These are phyloP conservation scores for Solanum dulcamara DNA, from an alignment of 257 asterid species.

Conservation along the genomic window DNA sequence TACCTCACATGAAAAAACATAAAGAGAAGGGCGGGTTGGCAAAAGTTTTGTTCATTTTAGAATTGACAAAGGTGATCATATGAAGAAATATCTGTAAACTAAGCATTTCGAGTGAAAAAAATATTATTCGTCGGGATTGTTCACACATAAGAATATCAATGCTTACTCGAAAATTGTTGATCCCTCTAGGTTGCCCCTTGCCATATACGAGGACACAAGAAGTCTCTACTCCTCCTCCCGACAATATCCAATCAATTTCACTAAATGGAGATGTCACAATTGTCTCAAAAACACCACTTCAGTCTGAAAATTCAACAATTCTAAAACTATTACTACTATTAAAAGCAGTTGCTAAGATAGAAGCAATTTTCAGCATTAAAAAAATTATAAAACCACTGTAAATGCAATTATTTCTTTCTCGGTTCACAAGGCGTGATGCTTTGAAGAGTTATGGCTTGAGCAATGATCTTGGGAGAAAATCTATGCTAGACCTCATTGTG, in stretches of 20 bases:
- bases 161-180: conserved; percentile 59
- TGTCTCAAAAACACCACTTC: conserved; percentile 80
- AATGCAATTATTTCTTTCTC: no score
- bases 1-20: neutral
- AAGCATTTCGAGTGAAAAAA: neutral
- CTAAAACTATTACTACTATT: neutral
- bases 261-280: conserved; percentile 64
- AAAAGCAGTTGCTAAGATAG: neutral
- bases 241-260: conserved; percentile 77
- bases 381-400: no score
- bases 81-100: conserved; percentile 11
- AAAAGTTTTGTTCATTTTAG: neutral
- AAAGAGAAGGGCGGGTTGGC: no score
- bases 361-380: neutral
- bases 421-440: no score
- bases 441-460: no score
- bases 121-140: neutral
- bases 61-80: neutral
- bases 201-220: conserved; percentile 74
- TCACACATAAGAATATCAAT: neutral
- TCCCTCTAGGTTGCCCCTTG: conserved; percentile 65
- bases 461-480: no score
- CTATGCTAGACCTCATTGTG: no score
- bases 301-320: conserved; percentile 19
- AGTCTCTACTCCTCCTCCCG: conserved; percentile 73